Evolutionary conservation across 139 green algal genomes (phyloP).

Genomic region (Coelastrella sp.): DNA sequence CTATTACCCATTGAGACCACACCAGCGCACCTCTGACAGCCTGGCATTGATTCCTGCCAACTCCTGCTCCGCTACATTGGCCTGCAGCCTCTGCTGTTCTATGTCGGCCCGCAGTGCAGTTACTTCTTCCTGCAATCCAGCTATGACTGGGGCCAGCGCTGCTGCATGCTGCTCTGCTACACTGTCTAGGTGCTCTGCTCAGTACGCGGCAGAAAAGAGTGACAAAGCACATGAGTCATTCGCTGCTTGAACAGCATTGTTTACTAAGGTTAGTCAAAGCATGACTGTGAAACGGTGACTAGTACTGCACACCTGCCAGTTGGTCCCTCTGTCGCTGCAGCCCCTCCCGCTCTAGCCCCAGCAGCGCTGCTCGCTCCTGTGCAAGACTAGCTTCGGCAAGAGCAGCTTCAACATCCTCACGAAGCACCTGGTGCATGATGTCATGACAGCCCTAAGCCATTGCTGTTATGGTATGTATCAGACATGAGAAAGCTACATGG

Average conservation of each 20-base stretch:
- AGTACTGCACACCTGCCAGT: constrained; percentile 32
- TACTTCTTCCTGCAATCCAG: constrained; percentile 1
- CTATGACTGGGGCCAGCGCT: constrained; percentile 30
- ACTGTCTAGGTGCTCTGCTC: constrained; percentile 39
- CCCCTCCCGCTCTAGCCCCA: constrained; percentile 71
- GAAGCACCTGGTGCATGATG: constrained; percentile 50
- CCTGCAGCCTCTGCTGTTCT: background rate
- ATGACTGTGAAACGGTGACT: background rate
- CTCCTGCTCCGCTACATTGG: constrained; percentile 31
- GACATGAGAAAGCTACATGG: background rate
- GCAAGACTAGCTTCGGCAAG: constrained; percentile 71
- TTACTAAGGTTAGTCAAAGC: background rate
- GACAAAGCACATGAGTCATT: too few species aligned
- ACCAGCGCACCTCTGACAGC: constrained; percentile 12
- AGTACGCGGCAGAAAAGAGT: background rate
- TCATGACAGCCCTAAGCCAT: too few species aligned
- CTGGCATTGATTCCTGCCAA: background rate
- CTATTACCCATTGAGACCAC: too few species aligned
- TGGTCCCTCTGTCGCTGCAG: constrained; percentile 49
- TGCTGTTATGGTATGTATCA: background rate
- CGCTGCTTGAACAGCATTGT: too few species aligned
- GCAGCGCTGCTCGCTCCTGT: constrained; percentile 67
- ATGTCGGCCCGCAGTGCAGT: constrained; percentile 5
- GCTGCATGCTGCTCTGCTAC: constrained; percentile 42
- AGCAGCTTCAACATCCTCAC: constrained; percentile 79